Percentiles rank a stretch among this genome's conserved stretches.
phyloP scores from a whole-genome alignment of 2,329 filamentous ascomycete species.

The Penicillium sp. region DNA sequence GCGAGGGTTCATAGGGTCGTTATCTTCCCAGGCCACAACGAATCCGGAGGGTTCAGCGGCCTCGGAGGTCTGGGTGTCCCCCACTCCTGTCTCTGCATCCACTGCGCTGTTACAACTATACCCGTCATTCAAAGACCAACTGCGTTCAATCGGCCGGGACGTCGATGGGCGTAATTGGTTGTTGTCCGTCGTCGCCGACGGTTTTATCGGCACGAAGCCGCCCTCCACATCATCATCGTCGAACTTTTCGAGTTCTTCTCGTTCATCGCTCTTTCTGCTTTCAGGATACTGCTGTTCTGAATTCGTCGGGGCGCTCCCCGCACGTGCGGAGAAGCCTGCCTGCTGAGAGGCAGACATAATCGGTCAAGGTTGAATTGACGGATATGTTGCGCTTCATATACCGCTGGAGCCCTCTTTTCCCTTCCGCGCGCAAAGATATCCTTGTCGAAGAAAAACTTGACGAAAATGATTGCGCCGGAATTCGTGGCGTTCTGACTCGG shows the following conservation, averaged over 20 bases:
- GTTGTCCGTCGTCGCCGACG: constrained; percentile 19
- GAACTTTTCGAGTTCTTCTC: constrained; percentile 16
- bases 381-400: background rate
- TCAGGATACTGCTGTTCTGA: constrained; percentile 16
- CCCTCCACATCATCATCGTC: constrained; percentile 19
- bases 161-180: constrained; percentile 24
- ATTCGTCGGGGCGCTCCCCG: constrained; percentile 3
- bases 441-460: background rate
- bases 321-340: constrained; percentile 7
- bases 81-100: constrained; percentile 31
- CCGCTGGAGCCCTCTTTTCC: background rate
- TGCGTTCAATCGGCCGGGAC: constrained; percentile 37
- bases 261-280: constrained; percentile 14
- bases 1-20: constrained; percentile 75
- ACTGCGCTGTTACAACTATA: constrained; percentile 31
- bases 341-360: constrained; percentile 20
- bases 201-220: constrained; percentile 31
- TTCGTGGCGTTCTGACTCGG: background rate
- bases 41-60: constrained; percentile 48
- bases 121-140: constrained; percentile 44
- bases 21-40: constrained; percentile 76
- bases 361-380: background rate
- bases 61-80: constrained; percentile 25
- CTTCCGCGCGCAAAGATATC: background rate
- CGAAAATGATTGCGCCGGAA: background rate